Evolutionary conservation across 2,329 filamentous ascomycete species (phyloP), one percentile per base, ranked within the genome.

Genomic region (Talaromyces sp.): DNA sequence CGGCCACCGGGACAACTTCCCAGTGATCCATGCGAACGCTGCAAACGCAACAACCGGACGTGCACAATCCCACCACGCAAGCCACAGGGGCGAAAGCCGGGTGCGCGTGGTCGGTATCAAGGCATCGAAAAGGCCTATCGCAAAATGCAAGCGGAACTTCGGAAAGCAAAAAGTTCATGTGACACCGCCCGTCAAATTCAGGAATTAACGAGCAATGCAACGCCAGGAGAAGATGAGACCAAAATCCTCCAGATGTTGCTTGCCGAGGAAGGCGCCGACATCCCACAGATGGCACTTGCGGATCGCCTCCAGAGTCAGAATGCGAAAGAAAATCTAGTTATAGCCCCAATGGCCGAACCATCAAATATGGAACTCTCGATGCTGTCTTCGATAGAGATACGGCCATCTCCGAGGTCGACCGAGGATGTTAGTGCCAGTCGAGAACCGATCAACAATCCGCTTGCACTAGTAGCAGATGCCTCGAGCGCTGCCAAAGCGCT

Each of bases 51-150:
- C 27, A 68, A 71, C 40, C 70, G 70, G 2, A 43, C 61, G 1
- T 75, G 73, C 54, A 70, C 56, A 3, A 69, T 72, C 13, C 73
- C 73, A 17, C 51, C 67, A n/a, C 65, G 70, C 1, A 71, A 70
- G 13, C 70, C 69, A 1, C 64, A 72, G 27, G 73, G 73, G 3
- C 70, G 73, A 27, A 72, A 67, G 27, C 70, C 63, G 17, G 73
- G 73, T 1, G 71, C 73, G 1, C 53, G 69, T 22, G 73, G 73
- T 19, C 70, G 72, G 2, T 75, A 75, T 67, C 67, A 64, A 17
- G 72, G 72, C 7, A 59, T 75, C 19, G 71, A 75, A 49, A 75
- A 75, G 63, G 72, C 70, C 1, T 71, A 69, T 38, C 69, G 72
- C 4, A 72, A 72, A 27, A 67, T 74, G 29, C 69, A 74, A 58